Evolutionary conservation across 768 basidiomycete species (phyloP).

Genomic region (Royoungia palumana): DNA sequence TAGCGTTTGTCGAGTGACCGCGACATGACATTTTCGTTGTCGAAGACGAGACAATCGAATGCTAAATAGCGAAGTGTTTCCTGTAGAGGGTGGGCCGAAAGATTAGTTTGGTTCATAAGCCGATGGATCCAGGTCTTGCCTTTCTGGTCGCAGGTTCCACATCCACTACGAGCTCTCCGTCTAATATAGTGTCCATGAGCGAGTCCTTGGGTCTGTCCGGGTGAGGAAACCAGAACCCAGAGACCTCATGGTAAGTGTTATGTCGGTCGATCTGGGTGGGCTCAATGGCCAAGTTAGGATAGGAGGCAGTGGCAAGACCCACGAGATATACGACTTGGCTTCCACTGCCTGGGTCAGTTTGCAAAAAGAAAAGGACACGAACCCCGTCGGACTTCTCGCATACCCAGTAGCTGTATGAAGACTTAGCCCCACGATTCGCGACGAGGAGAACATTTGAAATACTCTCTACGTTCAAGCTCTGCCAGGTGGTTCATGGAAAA

Average conservation of each 20-base stretch:
- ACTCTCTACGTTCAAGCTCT: conserved; percentile 85
- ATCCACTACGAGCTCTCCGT: conserved; percentile 93
- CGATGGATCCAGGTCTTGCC: conserved; percentile 41
- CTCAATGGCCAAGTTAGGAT: conserved; percentile 5
- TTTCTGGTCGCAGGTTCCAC: conserved; percentile 70
- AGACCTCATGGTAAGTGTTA: conserved; percentile 73
- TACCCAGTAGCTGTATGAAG: conserved; percentile 82
- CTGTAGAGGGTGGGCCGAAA: conserved; percentile 37
- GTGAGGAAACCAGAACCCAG: conserved; percentile 87
- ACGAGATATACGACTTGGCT: conserved; percentile 75
- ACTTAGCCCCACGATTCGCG: conserved; percentile 11
- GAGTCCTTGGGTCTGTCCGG: conserved; percentile 67
- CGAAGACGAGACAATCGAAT: conserved; percentile 90
- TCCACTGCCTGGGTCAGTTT: conserved; percentile 49
- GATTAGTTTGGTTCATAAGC: neutral
- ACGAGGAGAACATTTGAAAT: conserved; percentile 7
- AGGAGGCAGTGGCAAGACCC: conserved; percentile 26
- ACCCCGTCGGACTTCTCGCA: conserved; percentile 98
- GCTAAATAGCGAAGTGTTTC: conserved; percentile 78
- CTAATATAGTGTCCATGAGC: conserved; percentile 77
- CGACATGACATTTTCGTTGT: conserved; percentile 84
- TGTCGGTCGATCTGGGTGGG: conserved; percentile 84
- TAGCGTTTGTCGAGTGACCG: conserved; percentile 83
- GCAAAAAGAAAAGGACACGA: conserved; percentile 81
- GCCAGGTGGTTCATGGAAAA: conserved; percentile 69